These are phyloP conservation scores for Naganishia cerealis DNA, from an alignment of 1,284 basidiomycete species.

Conservation along the genomic window DNA sequence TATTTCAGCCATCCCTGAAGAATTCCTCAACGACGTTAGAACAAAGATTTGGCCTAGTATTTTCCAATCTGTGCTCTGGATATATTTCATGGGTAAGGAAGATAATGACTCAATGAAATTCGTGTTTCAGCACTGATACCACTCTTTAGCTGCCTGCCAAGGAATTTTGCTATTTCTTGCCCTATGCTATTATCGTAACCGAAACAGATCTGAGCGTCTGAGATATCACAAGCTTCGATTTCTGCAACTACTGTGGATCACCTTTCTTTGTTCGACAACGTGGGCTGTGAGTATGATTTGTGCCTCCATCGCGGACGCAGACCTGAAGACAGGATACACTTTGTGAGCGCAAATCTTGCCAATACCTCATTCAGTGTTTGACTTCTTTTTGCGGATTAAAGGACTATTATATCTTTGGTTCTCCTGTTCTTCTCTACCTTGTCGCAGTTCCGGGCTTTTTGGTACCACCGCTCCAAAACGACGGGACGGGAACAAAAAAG, in stretches of 20 bases:
- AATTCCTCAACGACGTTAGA: neutral
- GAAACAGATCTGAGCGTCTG: neutral
- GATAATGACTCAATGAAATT: no score
- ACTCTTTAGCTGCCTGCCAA: neutral
- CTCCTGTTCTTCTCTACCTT: no score
- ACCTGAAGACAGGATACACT: neutral
- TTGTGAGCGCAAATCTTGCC: neutral
- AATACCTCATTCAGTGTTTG: no score
- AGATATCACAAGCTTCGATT: slow-evolving; percentile 2
- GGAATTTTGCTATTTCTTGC: neutral
- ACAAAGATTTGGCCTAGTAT: neutral
- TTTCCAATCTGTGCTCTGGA: neutral
- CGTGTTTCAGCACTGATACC: neutral
- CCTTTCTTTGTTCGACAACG: neutral
- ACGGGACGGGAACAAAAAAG: no score
- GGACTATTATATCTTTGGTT: no score
- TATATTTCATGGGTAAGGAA: neutral
- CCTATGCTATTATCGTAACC: neutral
- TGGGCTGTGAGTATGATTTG: neutral
- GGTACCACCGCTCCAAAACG: no score
- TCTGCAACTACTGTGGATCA: neutral
- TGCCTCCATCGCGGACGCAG: neutral
- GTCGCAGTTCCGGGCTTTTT: no score
- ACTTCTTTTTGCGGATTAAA: no score
- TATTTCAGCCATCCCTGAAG: neutral